phyloP scores from a whole-genome alignment of 768 basidiomycete species.

The Pisolithus orientalis region DNA sequence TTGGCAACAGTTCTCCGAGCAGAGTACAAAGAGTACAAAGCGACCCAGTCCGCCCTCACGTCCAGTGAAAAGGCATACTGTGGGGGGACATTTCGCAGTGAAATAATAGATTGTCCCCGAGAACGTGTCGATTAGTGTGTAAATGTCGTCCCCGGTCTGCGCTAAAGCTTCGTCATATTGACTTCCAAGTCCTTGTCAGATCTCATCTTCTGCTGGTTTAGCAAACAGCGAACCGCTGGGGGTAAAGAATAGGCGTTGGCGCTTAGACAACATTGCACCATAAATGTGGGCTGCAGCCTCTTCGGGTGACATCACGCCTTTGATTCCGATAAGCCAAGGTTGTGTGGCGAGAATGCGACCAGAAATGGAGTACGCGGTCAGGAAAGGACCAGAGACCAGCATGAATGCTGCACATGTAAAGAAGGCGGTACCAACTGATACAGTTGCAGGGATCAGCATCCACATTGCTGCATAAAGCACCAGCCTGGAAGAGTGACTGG shows the following conservation, averaged over 20 bases:
- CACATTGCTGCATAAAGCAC: slow-evolving; percentile 2
- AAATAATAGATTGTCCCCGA: slow-evolving; percentile 15
- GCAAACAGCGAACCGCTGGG: slow-evolving; percentile 14
- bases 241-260: slow-evolving; percentile 6
- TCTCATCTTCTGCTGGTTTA: neutral
- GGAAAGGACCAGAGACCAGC: slow-evolving; percentile 1
- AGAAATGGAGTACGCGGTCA: slow-evolving; percentile 9
- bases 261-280: slow-evolving; percentile 5
- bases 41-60: slow-evolving; percentile 16
- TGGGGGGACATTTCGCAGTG: slow-evolving; percentile 9
- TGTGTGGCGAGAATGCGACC: slow-evolving; percentile 11
- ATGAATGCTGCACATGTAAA: neutral
- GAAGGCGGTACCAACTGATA: neutral
- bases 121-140: slow-evolving; percentile 13
- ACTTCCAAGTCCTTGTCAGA: slow-evolving; percentile 2
- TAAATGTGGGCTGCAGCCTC: slow-evolving; percentile 9
- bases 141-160: slow-evolving; percentile 1
- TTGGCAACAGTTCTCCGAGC: slow-evolving; percentile 10
- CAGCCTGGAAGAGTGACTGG: slow-evolving; percentile 8
- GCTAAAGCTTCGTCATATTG: slow-evolving; percentile 1
- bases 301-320: slow-evolving; percentile 10
- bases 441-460: neutral
- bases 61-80: slow-evolving; percentile 16
- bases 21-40: slow-evolving; percentile 18
- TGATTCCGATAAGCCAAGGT: slow-evolving; percentile 18